Conservation (phyloP, 345 rosid species). For the Theobroma cacao region DNA sequence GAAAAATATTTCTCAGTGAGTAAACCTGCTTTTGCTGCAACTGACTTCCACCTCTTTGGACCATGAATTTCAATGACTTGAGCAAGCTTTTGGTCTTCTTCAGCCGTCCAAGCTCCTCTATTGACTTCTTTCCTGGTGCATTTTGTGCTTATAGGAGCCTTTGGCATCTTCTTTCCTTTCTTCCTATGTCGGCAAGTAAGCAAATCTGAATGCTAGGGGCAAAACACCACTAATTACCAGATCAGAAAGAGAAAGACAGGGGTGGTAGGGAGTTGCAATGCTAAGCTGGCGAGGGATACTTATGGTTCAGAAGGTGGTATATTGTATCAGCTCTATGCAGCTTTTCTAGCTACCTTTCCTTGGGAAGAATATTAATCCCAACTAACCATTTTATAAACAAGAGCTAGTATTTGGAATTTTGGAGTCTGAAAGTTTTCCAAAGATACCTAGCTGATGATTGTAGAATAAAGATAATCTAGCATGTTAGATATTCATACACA, state of each 20-base stretch:
- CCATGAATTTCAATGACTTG: slow-evolving; percentile 41
- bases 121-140: slow-evolving; percentile 34
- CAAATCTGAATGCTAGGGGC: neutral
- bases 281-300: neutral
- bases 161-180: slow-evolving; percentile 11
- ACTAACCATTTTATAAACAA: slow-evolving; percentile 20
- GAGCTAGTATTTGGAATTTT: neutral
- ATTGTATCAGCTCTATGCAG: neutral
- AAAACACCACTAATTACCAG: neutral
- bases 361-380: slow-evolving; percentile 1
- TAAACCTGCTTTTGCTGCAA: slow-evolving; percentile 54
- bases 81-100: slow-evolving; percentile 47
- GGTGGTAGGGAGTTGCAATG: neutral
- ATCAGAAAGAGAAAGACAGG: neutral
- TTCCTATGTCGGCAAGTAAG: neutral
- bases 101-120: slow-evolving; percentile 50
- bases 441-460: slow-evolving; percentile 11
- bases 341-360: slow-evolving; percentile 35
- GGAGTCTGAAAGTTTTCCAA: neutral
- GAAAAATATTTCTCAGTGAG: neutral
- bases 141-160: slow-evolving; percentile 23
- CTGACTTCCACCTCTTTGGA: slow-evolving; percentile 44
- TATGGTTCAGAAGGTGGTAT: neutral
- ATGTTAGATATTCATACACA: neutral
- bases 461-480: slow-evolving; percentile 4